Percentiles rank a stretch among this genome's conserved stretches.
phyloP scores from a whole-genome alignment of 2,329 filamentous ascomycete species.

The Monosporascus sp. region DNA sequence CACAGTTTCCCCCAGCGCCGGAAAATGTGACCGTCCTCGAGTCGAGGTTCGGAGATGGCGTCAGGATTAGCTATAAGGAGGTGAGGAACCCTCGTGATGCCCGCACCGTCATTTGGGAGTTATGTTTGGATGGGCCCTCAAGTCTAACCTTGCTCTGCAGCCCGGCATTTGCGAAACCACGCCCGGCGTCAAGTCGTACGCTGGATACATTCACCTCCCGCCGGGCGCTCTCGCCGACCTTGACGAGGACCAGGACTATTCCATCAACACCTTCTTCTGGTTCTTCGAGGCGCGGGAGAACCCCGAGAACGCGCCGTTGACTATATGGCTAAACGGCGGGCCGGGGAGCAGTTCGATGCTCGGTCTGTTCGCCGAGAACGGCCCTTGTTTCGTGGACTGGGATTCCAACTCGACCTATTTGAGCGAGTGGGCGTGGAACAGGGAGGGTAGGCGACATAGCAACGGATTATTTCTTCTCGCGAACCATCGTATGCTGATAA shows the following conservation, averaged over 20 bases:
- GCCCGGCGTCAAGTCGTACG: conserved; percentile 55
- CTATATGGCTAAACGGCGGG: conserved; percentile 56
- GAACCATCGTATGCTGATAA: neutral
- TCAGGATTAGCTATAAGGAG: conserved; percentile 57
- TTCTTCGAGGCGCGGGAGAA: conserved; percentile 30
- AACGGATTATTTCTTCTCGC: neutral
- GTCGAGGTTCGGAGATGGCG: conserved; percentile 52
- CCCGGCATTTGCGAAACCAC: conserved; percentile 50
- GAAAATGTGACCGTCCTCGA: conserved; percentile 40
- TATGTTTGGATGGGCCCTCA: too few species aligned
- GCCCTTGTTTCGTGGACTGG: conserved; percentile 39
- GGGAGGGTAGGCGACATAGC: conserved; percentile 21
- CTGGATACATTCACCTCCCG: conserved; percentile 54
- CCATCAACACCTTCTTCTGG: conserved; percentile 41
- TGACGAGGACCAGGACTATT: conserved; percentile 42
- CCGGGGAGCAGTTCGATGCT: conserved; percentile 52
- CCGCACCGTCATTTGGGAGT: too few species aligned
- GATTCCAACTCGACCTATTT: conserved; percentile 41
- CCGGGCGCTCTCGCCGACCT: conserved; percentile 30
- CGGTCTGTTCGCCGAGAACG: conserved; percentile 46
- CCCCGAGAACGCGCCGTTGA: conserved; percentile 32
- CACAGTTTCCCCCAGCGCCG: conserved; percentile 24
- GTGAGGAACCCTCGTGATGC: conserved; percentile 13
- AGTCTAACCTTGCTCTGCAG: conserved; percentile 23
- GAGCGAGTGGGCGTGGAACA: conserved; percentile 57